Base-by-base conservation (phyloP, 441 rosid species). In the Viola pubescens region DNA sequence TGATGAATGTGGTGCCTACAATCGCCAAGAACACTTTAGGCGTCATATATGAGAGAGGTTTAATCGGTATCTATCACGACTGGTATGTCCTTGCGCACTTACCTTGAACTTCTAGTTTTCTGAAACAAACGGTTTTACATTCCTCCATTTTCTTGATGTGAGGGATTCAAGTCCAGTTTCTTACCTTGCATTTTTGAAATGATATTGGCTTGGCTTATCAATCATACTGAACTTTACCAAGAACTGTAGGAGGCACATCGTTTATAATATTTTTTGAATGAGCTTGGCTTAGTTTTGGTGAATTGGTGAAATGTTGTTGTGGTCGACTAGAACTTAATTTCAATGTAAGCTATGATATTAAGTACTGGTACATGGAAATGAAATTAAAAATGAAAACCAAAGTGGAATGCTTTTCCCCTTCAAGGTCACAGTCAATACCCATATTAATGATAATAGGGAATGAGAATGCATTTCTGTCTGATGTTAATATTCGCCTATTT, bases 1-100 rank as follows among this genome's bases (percentile, higher is more conserved):
- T 88, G 70, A 94, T 94, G 95, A 94, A 90, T 73, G 97, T 86
- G 12, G 79, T 87, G 45, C 98, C 98, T 9, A 81, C 90, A 11
- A 65, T 74, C 63, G 81, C 88, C 5, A 75, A 77, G 77, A 82
- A 92, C 77, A 86, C 91, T 37, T 60, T 92, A 62, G 92, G 97
- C 50, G 85, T 87, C 71, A 76, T 92, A 56, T 89, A 86, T 12
- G 95, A 92, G 78, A 78, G 92, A 79, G 95, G 98, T 61, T 78
- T 92, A 61, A 73, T 89, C 19, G 97, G 97, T 54, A 92, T 86
- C 60, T 92, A 92, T 69, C 95, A 92, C 72, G 95, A 89, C 78
- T 89, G 96, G 98, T 88, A 76, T 14, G 87, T 64, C 51, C 60
- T 60, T 19, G 7, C 52, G 56, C 54, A 41, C 47, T 49, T 12